A percentile compares a stretch with the other conserved stretches of the same genome.
These are phyloP conservation scores for Diddensiella transvaalensis DNA, from an alignment of 805 yeast species.

Conservation along the genomic window DNA sequence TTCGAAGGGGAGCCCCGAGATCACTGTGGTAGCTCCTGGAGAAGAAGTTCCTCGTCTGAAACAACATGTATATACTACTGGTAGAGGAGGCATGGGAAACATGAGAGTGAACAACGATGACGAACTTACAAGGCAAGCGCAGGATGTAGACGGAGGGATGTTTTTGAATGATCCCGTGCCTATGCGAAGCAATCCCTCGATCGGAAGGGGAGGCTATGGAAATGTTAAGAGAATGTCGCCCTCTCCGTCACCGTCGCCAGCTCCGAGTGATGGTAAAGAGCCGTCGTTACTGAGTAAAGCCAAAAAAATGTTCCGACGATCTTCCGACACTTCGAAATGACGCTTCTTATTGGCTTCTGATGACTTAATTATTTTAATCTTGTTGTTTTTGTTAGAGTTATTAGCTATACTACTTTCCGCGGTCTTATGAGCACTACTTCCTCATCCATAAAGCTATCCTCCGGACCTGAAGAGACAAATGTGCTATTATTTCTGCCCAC, in stretches of 20 bases:
- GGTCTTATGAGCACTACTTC: too few species aligned
- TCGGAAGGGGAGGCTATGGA: slow-evolving; percentile 68
- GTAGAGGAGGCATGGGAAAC: slow-evolving; percentile 78
- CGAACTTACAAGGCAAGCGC: slow-evolving; percentile 55
- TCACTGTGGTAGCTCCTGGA: slow-evolving; percentile 49
- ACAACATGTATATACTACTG: slow-evolving; percentile 59
- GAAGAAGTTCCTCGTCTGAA: slow-evolving; percentile 55
- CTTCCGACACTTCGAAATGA: slow-evolving; percentile 8
- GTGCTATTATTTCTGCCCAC: too few species aligned
- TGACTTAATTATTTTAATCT: too few species aligned
- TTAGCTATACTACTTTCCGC: too few species aligned
- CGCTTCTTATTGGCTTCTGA: too few species aligned
- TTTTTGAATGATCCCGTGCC: slow-evolving; percentile 45
- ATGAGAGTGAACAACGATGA: slow-evolving; percentile 61
- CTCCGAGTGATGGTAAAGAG: slow-evolving; percentile 26
- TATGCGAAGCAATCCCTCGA: slow-evolving; percentile 35
- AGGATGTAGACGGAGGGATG: slow-evolving; percentile 48
- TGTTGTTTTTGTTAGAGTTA: too few species aligned
- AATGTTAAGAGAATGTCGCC: slow-evolving; percentile 41
- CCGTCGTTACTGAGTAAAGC: slow-evolving; percentile 43
- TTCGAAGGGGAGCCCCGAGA: slow-evolving; percentile 47
- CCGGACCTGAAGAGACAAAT: too few species aligned
- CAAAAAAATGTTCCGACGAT: slow-evolving; percentile 37
- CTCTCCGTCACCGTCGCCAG: slow-evolving; percentile 10
- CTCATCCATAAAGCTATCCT: too few species aligned